Evolutionary conservation across 1,284 basidiomycete genomes (phyloP).

Genomic region (Somion occarium): DNA sequence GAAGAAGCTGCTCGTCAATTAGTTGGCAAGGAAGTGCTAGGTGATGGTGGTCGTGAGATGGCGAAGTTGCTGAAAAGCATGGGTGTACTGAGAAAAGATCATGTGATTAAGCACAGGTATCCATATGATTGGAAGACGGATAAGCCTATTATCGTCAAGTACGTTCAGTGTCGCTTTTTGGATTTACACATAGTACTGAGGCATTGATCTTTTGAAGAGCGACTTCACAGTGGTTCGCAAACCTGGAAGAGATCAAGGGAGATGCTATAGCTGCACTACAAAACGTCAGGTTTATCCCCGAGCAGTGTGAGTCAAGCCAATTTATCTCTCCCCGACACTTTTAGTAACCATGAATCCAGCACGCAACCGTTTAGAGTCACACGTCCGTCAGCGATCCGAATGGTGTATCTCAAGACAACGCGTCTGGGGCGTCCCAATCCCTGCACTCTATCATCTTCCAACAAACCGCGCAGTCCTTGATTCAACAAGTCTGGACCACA

Average conservation of each 20-base stretch:
- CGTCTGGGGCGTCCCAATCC: slow-evolving; percentile 98
- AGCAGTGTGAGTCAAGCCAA: slow-evolving; percentile 53
- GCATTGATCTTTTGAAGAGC: slow-evolving; percentile 47
- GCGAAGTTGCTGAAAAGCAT: slow-evolving; percentile 58
- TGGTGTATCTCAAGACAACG: slow-evolving; percentile 99
- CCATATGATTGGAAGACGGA: slow-evolving; percentile 98
- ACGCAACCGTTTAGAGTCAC: slow-evolving; percentile 80
- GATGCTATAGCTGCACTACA: slow-evolving; percentile 71
- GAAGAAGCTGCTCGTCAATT: slow-evolving; percentile 40
- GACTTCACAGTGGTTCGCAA: slow-evolving; percentile 98
- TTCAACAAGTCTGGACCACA: slow-evolving; percentile 68
- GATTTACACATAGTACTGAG: background rate
- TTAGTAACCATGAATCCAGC: slow-evolving; percentile 40
- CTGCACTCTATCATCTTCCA: slow-evolving; percentile 72
- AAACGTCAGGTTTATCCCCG: slow-evolving; percentile 76
- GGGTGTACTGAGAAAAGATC: slow-evolving; percentile 63
- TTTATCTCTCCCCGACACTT: slow-evolving; percentile 1
- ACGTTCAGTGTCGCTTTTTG: slow-evolving; percentile 21
- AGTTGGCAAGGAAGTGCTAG: slow-evolving; percentile 71
- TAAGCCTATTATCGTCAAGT: slow-evolving; percentile 89
- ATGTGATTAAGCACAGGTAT: slow-evolving; percentile 83
- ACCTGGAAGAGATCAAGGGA: slow-evolving; percentile 81
- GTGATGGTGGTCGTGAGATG: slow-evolving; percentile 64
- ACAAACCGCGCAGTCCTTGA: slow-evolving; percentile 70
- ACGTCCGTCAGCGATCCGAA: slow-evolving; percentile 85